Evolutionary conservation across 176 grass and related monocot genomes (phyloP).

Genomic region (Thinopyrum elongatum): DNA sequence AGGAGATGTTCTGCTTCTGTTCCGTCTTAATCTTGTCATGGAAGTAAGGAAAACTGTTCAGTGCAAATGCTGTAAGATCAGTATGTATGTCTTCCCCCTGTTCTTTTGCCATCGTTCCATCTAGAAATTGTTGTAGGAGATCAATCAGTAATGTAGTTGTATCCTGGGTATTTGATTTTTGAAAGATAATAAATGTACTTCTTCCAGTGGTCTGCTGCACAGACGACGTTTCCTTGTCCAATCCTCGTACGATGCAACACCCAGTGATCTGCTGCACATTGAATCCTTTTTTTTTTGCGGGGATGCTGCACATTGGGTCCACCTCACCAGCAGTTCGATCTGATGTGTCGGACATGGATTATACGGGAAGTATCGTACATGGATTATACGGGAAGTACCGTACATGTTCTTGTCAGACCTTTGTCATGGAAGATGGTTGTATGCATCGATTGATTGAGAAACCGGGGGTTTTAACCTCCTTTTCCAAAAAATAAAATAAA

Average conservation of each 20-base stretch:
- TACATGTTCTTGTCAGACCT: no score
- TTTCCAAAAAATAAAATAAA: no score
- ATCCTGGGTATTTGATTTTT: not conserved
- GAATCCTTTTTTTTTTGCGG: not conserved
- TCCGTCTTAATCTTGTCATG: conserved; percentile 2
- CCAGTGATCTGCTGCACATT: not conserved
- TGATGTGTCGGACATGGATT: no score
- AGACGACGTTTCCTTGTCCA: no score
- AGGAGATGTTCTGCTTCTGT: not conserved
- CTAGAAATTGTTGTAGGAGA: not conserved
- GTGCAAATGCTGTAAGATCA: conserved; percentile 34
- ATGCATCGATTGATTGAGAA: no score
- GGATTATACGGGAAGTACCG: no score
- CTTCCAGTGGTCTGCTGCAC: not conserved
- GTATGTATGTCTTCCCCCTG: not conserved
- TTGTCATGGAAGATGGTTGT: no score
- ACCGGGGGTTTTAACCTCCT: no score
- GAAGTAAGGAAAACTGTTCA: not conserved
- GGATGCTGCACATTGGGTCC: no score
- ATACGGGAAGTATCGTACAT: no score
- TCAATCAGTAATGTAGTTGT: not conserved
- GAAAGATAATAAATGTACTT: not conserved
- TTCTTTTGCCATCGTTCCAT: not conserved
- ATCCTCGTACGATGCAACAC: not conserved
- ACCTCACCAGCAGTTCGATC: no score